Evolutionary conservation across 331 rosid species (phyloP).

Genomic region (Rhamnella rubrinervis): DNA sequence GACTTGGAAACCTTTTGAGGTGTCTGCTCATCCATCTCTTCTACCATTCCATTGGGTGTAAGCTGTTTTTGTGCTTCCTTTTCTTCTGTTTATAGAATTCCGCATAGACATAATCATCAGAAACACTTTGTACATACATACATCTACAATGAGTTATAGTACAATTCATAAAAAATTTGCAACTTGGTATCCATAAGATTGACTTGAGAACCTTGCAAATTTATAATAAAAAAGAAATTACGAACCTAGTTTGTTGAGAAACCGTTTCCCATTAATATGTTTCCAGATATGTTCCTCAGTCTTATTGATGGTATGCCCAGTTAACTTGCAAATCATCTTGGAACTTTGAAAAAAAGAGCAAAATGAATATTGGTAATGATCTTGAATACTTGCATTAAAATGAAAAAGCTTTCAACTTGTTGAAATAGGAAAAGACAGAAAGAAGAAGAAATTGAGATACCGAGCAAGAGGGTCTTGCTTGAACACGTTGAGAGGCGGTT

Average conservation of each 20-base stretch:
- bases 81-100: conserved; percentile 48
- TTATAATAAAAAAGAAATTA: conserved; percentile 10
- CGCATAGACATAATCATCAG: background rate
- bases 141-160: background rate
- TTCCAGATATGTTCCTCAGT: conserved; percentile 98
- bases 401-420: background rate
- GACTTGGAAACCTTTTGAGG: conserved; percentile 21
- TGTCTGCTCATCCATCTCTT: conserved; percentile 33
- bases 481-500: conserved; percentile 81
- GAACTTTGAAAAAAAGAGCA: conserved; percentile 41
- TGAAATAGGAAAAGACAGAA: background rate
- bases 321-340: conserved; percentile 77
- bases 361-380: background rate
- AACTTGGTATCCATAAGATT: background rate
- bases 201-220: background rate
- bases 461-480: conserved; percentile 71
- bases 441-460: conserved; percentile 27
- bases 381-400: background rate
- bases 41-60: conserved; percentile 36
- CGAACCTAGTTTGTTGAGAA: conserved; percentile 89
- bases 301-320: conserved; percentile 82
- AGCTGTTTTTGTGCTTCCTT: conserved; percentile 50
- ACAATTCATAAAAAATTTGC: conserved; percentile 14
- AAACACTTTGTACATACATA: background rate
- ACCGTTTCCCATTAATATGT: conserved; percentile 88